Evolutionary conservation across 78 protist genomes (phyloP).

Genomic region (Monosiga brevicollis): DNA sequence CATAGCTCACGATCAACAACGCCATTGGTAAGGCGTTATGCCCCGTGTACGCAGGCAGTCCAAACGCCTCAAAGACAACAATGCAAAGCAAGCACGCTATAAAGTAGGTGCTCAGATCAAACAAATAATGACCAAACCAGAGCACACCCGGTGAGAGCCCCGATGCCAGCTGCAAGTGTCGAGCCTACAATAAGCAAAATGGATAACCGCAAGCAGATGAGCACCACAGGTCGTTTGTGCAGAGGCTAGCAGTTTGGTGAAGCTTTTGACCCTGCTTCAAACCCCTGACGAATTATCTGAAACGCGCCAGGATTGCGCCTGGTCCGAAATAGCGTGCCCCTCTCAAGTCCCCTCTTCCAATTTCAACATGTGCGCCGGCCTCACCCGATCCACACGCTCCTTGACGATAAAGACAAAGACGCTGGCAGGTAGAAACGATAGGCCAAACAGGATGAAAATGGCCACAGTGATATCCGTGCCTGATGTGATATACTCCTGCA

Average conservation of each 20-base stretch:
- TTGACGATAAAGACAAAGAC: not conserved
- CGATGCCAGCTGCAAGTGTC: constrained; percentile 36
- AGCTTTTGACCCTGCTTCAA: no score
- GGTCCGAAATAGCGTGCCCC: no score
- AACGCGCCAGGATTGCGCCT: no score
- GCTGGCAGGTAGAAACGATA: not conserved
- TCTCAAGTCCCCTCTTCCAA: no score
- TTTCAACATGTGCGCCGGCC: no score
- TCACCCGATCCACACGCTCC: not conserved
- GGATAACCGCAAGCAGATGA: no score
- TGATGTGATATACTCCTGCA: no score
- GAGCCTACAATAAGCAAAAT: no score
- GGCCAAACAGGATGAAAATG: not conserved
- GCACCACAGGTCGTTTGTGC: no score
- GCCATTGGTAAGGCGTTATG: not conserved
- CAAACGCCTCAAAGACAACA: not conserved
- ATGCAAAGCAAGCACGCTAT: not conserved
- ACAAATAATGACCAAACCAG: constrained; percentile 12
- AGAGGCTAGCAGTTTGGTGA: no score
- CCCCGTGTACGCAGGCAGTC: not conserved
- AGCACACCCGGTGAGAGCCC: constrained; percentile 12
- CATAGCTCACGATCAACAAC: not conserved
- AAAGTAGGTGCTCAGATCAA: constrained; percentile 12
- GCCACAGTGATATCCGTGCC: not conserved
- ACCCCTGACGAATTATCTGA: no score